These are phyloP conservation scores for Trametes punicea DNA, from an alignment of 768 basidiomycete genomes.

Conservation along the genomic window DNA sequence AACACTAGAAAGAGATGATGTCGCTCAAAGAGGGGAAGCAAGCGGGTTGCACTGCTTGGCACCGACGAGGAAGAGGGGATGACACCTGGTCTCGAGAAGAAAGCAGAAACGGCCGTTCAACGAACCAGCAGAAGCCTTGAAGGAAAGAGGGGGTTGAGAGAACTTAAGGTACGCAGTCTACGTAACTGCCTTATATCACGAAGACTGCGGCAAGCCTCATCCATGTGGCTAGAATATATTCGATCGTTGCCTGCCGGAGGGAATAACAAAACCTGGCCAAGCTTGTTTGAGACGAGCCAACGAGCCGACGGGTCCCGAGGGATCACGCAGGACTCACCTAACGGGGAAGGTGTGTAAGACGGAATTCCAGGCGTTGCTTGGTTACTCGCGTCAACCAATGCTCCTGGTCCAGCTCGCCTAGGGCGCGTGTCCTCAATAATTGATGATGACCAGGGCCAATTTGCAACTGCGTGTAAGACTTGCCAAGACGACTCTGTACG, in stretches of 20 bases:
- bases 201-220: not conserved
- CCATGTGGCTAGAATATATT: not conserved
- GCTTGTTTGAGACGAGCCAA: not conserved
- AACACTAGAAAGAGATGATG: constrained; percentile 9
- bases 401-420: not conserved
- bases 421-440: no score
- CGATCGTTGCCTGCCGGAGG: constrained; percentile 11
- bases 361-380: constrained; percentile 12
- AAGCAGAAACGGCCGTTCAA: constrained; percentile 41
- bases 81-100: constrained; percentile 47
- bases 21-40: constrained; percentile 21
- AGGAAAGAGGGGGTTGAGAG: constrained; percentile 17
- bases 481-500: not conserved
- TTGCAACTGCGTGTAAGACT: constrained; percentile 4
- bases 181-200: constrained; percentile 3
- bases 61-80: constrained; percentile 21
- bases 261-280: not conserved
- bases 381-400: constrained; percentile 1
- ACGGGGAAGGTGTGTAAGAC: constrained; percentile 17
- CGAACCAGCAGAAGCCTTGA: constrained; percentile 35
- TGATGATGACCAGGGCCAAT: no score
- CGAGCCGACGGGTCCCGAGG: not conserved
- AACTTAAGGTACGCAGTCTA: not conserved
- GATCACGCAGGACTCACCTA: not conserved
- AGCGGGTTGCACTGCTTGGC: constrained; percentile 26